Conservation (phyloP, 139 green algal species). For the Chlamydomonas schloesseri region DNA sequence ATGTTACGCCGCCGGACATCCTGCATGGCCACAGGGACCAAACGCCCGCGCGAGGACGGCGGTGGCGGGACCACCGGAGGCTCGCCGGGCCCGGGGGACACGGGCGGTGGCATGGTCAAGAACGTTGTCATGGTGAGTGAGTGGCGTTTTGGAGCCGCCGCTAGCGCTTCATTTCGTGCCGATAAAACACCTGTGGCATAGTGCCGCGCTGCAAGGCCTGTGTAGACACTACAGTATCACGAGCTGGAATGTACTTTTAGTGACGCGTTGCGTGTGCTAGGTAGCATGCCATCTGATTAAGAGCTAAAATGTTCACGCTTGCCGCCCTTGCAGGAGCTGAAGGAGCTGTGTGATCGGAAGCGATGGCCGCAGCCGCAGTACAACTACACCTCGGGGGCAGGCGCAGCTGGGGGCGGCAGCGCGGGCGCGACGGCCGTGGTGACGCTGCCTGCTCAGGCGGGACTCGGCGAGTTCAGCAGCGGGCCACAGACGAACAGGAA, state of each 20-base stretch:
- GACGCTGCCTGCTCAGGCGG: constrained; percentile 6
- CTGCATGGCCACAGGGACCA: constrained; percentile 1
- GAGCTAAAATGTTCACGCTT: no score
- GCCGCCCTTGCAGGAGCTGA: constrained; percentile 35
- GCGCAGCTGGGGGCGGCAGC: not conserved
- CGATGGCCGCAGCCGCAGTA: constrained; percentile 47
- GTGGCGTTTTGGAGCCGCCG: no score
- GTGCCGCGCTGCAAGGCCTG: no score
- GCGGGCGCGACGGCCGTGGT: not conserved
- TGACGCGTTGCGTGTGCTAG: no score
- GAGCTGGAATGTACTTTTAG: no score
- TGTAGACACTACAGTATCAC: no score
- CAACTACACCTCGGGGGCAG: not conserved
- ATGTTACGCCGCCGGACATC: not conserved
- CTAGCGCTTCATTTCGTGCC: no score
- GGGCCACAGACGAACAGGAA: constrained; percentile 33
- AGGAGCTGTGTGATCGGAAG: constrained; percentile 45
- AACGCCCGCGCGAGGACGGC: constrained; percentile 30
- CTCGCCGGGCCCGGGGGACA: no score
- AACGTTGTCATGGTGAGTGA: constrained; percentile 39
- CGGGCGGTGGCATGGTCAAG: not conserved
- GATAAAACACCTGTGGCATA: not conserved
- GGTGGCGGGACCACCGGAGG: no score
- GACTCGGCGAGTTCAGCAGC: constrained; percentile 22
- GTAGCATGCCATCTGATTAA: no score